A percentile compares a stretch with the other conserved stretches of the same genome.
These are phyloP conservation scores for Speleostelium caveatum DNA, from an alignment of 78 protist genomes.

Conservation along the genomic window DNA sequence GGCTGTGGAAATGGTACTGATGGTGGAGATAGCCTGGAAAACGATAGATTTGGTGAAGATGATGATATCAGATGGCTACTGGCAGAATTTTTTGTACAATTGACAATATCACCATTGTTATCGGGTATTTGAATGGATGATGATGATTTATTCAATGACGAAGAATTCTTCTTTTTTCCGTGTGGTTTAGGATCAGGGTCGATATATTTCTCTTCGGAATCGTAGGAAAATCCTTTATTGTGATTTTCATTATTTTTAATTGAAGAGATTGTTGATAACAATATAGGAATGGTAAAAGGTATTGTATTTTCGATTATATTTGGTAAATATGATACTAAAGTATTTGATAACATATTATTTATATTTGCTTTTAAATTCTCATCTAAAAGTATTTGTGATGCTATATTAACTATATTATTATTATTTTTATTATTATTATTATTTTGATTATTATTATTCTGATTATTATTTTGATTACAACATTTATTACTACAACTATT, in stretches of 20 bases:
- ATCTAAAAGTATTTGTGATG: constrained; percentile 29
- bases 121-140: background rate
- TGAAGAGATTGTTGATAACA: constrained; percentile 38
- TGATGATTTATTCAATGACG: background rate
- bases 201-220: background rate
- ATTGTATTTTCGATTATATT: constrained; percentile 47
- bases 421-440: constrained; percentile 15
- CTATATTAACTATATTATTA: constrained; percentile 29
- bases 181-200: background rate
- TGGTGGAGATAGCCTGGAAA: background rate
- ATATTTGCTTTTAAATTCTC: constrained; percentile 1
- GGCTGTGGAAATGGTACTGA: constrained; percentile 1
- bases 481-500: constrained; percentile 15
- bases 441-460: background rate
- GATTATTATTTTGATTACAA: background rate
- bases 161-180: background rate
- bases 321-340: constrained; percentile 40
- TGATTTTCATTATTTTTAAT: background rate
- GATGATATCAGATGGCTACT: constrained; percentile 7
- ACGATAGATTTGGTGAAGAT: constrained; percentile 26
- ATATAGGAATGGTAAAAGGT: constrained; percentile 56
- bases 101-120: background rate
- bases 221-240: background rate
- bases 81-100: background rate
- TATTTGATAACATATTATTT: constrained; percentile 18